Evolutionary conservation across 495 filamentous ascomycete species (phyloP).

Genomic region (Staphylotrichum tortipilum): DNA sequence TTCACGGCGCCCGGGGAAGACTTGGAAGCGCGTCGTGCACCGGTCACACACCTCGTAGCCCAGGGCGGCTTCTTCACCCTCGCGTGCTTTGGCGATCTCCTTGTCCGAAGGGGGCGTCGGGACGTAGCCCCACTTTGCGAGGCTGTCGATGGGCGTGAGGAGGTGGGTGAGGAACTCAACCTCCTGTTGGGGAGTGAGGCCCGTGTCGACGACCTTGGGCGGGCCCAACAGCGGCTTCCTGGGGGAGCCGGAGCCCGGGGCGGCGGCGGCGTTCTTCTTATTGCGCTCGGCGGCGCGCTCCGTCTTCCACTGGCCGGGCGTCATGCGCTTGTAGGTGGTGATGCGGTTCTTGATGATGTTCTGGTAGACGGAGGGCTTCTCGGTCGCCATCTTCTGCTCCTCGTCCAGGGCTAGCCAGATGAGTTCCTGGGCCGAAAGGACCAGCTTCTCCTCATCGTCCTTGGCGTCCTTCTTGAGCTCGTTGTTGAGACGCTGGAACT

Average conservation of each 20-base stretch:
- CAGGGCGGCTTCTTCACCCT: conserved; percentile 53
- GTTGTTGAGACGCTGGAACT: conserved; percentile 65
- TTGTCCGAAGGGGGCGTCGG: conserved; percentile 49
- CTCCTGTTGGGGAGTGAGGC: conserved; percentile 59
- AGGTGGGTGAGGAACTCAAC: conserved; percentile 52
- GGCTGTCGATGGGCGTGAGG: conserved; percentile 46
- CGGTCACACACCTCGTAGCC: conserved; percentile 86
- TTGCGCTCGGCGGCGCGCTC: conserved; percentile 26
- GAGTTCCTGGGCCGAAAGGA: conserved; percentile 60
- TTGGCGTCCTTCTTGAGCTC: conserved; percentile 46
- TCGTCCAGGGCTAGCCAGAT: conserved; percentile 73
- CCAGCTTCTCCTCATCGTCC: conserved; percentile 34
- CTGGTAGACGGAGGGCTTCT: conserved; percentile 59
- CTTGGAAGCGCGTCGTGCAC: conserved; percentile 77
- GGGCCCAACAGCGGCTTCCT: conserved; percentile 19
- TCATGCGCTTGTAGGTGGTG: conserved; percentile 63
- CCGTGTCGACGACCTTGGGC: conserved; percentile 52
- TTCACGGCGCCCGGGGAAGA: conserved; percentile 76
- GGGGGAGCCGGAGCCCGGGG: conserved; percentile 11
- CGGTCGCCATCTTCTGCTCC: conserved; percentile 67
- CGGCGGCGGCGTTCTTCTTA: conserved; percentile 19
- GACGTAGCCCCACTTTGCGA: conserved; percentile 68
- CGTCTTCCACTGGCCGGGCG: conserved; percentile 54
- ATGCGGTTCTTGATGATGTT: conserved; percentile 78
- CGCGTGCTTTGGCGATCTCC: conserved; percentile 44